Percentiles rank a stretch among this genome's conserved stretches.
phyloP scores from a whole-genome alignment of 2,329 filamentous ascomycete species.

The Furcasterigmium sp. region DNA sequence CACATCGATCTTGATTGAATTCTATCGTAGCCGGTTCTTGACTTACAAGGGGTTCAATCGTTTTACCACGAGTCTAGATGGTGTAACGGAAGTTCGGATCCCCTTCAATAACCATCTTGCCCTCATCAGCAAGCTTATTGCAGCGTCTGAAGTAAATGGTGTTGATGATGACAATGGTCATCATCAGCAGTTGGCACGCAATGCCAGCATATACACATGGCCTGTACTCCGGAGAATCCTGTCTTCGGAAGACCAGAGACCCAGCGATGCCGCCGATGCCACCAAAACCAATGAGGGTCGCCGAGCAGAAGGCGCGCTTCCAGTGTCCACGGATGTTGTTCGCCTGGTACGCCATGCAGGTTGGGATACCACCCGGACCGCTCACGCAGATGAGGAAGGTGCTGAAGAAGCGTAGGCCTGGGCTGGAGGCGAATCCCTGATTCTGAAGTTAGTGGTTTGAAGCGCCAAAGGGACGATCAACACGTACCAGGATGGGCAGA shows the following conservation, averaged over 20 bases:
- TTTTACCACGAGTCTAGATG: no score
- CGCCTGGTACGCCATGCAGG: conserved; percentile 10
- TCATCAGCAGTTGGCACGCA: background rate
- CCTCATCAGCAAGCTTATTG: background rate
- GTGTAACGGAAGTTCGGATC: background rate
- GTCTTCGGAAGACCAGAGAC: conserved; percentile 11
- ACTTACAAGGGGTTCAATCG: no score
- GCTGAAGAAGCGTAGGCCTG: conserved; percentile 57
- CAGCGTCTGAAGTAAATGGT: background rate
- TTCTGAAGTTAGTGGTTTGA: background rate
- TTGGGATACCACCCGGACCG: conserved; percentile 5
- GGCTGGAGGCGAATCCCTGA: background rate
- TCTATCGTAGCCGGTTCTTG: no score
- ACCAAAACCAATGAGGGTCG: conserved; percentile 7
- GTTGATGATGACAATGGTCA: background rate
- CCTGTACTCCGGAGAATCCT: conserved; percentile 11
- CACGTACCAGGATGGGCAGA: conserved; percentile 8
- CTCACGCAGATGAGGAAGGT: conserved; percentile 45
- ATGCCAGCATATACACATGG: conserved; percentile 4
- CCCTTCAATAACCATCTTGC: background rate
- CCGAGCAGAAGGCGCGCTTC: conserved; percentile 11
- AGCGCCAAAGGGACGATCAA: background rate
- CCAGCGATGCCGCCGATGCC: conserved; percentile 11
- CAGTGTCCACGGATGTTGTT: conserved; percentile 12
- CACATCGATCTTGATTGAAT: no score